Evolutionary conservation across 1,139 yeast species (phyloP), one percentile per base, ranked within the genome.

Genomic region (Geotrichum fermentans): DNA sequence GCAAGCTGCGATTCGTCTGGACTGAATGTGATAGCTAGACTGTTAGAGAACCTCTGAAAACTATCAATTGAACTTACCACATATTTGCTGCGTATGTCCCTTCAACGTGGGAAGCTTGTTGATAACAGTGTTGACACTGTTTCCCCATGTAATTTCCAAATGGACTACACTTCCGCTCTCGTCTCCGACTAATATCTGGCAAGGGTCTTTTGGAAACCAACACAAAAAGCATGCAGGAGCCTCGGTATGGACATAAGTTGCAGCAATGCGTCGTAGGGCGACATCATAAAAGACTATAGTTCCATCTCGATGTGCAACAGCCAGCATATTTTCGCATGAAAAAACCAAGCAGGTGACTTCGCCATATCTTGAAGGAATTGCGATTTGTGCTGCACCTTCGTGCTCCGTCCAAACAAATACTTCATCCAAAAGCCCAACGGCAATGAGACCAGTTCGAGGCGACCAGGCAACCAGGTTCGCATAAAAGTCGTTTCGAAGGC

Each of bases 381-480:
- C 45, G 7, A 58, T 43, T 16, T 51, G 43, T 5, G 29, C 45
- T 0, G 83, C 80, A 1, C 78, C 79, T 7, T 68, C 65, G 13
- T 65, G 68, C 35, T 75, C 77, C 5, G 78, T 73, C 96, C 96
- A 89, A 29, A 82, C 61, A 61, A 78, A 85, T 0, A 80, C 83
- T 6, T 74, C 70, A 1, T 69, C 61, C 0, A 80, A 82, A 34
- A 88, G 66, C 0, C 92, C 97, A 1, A 88, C 90, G 0, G 83
- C 84, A 0, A 88, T 70, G 29, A 71, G 71, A 24, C 74, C 74
- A 14, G 52, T 38, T 22, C 61, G 61, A 2, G 64, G 63, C 0
- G 90, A 80, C 95, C 96, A 88, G 10, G 90, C 77, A 0, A 88
- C 77, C 44, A 85, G 69, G 59, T 86, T 85, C 1, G 88, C 76